These are phyloP conservation scores for Psilocybe mexicana DNA, from an alignment of 1,284 basidiomycete species.

Conservation along the genomic window DNA sequence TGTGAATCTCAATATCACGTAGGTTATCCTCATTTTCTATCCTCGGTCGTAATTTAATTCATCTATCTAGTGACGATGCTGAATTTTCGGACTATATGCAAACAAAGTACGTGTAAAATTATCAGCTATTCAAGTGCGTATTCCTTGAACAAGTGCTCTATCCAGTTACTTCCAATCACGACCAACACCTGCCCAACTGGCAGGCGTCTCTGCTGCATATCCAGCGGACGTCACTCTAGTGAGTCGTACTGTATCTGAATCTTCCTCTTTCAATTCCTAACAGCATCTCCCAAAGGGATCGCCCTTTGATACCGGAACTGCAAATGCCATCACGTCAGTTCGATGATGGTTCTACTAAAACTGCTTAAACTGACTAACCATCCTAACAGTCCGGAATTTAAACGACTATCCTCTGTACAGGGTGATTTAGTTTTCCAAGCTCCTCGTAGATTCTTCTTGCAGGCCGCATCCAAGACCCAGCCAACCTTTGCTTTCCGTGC, in stretches of 20 bases:
- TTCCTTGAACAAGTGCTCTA: too few species aligned
- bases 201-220: slow-evolving; percentile 25
- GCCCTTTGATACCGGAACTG: slow-evolving; percentile 35
- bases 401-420: slow-evolving; percentile 34
- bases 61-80: slow-evolving; percentile 17
- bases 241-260: background rate
- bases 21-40: background rate
- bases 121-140: background rate
- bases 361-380: too few species aligned
- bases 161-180: slow-evolving; percentile 21
- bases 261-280: background rate
- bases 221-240: slow-evolving; percentile 25
- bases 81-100: slow-evolving; percentile 18
- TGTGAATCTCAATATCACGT: slow-evolving; percentile 26
- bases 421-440: slow-evolving; percentile 36
- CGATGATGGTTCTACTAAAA: background rate
- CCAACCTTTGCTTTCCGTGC: slow-evolving; percentile 31
- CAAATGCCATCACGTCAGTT: slow-evolving; percentile 30
- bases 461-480: slow-evolving; percentile 26
- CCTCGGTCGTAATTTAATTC: background rate
- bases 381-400: slow-evolving; percentile 32
- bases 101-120: slow-evolving; percentile 13
- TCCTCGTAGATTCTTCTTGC: slow-evolving; percentile 34
- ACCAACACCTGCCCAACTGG: slow-evolving; percentile 16
- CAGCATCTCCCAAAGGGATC: slow-evolving; percentile 23